Conservation (phyloP, 352 stramenopile species). For the Pythium grandisporangium region DNA sequence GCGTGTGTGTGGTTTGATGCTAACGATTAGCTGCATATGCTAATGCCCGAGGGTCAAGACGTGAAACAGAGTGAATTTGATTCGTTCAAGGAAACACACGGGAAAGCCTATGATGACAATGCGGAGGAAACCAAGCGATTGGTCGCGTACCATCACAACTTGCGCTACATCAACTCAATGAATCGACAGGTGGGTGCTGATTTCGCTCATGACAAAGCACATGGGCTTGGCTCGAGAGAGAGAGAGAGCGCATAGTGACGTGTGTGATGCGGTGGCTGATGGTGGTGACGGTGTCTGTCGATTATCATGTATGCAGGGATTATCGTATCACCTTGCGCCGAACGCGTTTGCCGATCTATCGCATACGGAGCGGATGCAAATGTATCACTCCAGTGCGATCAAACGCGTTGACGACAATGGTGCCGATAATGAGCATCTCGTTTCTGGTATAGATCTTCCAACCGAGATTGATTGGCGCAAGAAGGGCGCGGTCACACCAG, state of each 20-base stretch:
- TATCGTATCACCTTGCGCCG: constrained; percentile 66
- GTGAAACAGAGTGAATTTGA: constrained; percentile 60
- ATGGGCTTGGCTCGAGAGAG: neutral
- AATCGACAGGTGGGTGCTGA: constrained; percentile 52
- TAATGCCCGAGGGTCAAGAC: constrained; percentile 58
- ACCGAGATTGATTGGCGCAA: constrained; percentile 83
- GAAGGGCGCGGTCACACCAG: constrained; percentile 79
- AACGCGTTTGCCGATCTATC: constrained; percentile 83
- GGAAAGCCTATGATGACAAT: constrained; percentile 46
- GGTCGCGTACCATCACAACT: constrained; percentile 71
- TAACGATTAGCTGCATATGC: constrained; percentile 59
- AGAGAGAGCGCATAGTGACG: no score
- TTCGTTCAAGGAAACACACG: constrained; percentile 45
- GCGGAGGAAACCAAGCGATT: constrained; percentile 39
- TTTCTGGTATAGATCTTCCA: constrained; percentile 20
- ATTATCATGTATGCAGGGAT: constrained; percentile 33
- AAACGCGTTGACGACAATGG: constrained; percentile 59
- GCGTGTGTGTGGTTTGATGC: no score
- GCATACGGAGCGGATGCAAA: constrained; percentile 44
- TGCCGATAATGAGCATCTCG: constrained; percentile 29
- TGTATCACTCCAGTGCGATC: constrained; percentile 29
- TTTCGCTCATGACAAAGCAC: neutral
- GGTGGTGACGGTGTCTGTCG: neutral
- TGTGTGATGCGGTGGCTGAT: no score
- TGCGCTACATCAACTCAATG: constrained; percentile 79